phyloP scores from a whole-genome alignment of 73 alveolate genomes.

The Durusdinium trenchii region DNA sequence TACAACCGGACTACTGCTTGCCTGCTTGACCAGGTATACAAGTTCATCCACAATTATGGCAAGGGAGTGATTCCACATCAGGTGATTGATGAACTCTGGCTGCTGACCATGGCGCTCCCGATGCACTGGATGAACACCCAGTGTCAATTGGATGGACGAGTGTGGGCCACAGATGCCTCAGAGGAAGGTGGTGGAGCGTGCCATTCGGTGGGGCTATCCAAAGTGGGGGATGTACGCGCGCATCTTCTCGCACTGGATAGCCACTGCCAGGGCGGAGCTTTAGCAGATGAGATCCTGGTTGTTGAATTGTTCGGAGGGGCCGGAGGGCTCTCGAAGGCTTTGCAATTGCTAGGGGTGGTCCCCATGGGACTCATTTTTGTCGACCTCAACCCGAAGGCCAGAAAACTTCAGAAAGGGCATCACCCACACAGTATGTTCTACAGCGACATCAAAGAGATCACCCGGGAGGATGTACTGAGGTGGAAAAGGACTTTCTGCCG shows the following conservation, averaged over 20 bases:
- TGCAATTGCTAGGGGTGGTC: conserved; percentile 9
- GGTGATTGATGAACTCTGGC: neutral
- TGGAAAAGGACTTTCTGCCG: neutral
- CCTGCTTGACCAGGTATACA: conserved; percentile 11
- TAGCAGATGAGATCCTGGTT: neutral
- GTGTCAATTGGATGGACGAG: neutral
- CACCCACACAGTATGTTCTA: neutral
- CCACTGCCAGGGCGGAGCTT: neutral
- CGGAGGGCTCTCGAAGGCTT: neutral
- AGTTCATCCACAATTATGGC: neutral
- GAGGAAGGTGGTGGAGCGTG: conserved; percentile 37
- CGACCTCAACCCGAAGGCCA: neutral
- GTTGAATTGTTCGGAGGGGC: neutral
- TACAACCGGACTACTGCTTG: neutral
- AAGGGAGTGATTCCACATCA: neutral
- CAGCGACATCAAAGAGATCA: neutral
- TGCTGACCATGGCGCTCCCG: neutral
- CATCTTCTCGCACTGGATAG: neutral
- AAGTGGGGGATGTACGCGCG: neutral
- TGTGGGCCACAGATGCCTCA: conserved; percentile 58
- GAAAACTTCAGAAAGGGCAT: neutral
- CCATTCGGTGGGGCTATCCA: neutral
- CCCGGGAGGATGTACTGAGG: neutral
- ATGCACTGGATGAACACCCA: neutral
- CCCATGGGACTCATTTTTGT: neutral